Percentiles rank a stretch among this genome's conserved stretches.
phyloP scores from a whole-genome alignment of 2,329 filamentous ascomycete genomes.

The Colletotrichum lentis region DNA sequence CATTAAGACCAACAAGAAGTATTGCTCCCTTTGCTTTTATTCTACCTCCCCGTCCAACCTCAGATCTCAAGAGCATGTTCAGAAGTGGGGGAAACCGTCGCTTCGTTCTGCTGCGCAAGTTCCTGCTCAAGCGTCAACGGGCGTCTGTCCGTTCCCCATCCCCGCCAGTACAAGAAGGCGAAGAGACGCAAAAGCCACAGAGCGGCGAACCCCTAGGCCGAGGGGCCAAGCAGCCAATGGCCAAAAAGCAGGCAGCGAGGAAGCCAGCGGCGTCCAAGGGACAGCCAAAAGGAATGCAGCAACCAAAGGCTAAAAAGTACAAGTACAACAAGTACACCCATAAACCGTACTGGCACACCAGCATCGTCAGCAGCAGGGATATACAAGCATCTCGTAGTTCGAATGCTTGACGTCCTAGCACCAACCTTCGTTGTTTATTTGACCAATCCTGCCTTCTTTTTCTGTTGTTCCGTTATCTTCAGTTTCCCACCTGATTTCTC shows the following conservation, averaged over 20 bases:
- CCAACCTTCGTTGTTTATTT: conserved; percentile 41
- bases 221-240: not conserved
- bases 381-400: conserved; percentile 18
- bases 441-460: conserved; percentile 27
- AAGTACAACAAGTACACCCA: conserved; percentile 37
- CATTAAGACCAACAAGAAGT: conserved; percentile 99
- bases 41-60: conserved; percentile 39
- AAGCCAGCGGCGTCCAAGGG: conserved; percentile 25
- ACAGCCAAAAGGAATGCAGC: conserved; percentile 11
- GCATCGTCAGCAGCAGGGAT: conserved; percentile 6
- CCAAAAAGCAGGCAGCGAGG: not conserved
- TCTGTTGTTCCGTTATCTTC: conserved; percentile 21
- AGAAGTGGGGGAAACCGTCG: conserved; percentile 32
- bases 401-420: conserved; percentile 37
- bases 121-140: conserved; percentile 25
- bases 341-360: conserved; percentile 31
- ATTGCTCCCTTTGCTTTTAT: conserved; percentile 51
- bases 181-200: conserved; percentile 6
- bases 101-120: conserved; percentile 28
- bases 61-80: conserved; percentile 27
- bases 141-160: conserved; percentile 31
- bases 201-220: not conserved
- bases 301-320: conserved; percentile 30
- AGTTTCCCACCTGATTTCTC: conserved; percentile 4
- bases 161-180: conserved; percentile 19